Evolutionary conservation across 371 early-diverging fungal species (phyloP), one percentile per base, ranked within the genome.

Genomic region (Haplosporangium sp.): DNA sequence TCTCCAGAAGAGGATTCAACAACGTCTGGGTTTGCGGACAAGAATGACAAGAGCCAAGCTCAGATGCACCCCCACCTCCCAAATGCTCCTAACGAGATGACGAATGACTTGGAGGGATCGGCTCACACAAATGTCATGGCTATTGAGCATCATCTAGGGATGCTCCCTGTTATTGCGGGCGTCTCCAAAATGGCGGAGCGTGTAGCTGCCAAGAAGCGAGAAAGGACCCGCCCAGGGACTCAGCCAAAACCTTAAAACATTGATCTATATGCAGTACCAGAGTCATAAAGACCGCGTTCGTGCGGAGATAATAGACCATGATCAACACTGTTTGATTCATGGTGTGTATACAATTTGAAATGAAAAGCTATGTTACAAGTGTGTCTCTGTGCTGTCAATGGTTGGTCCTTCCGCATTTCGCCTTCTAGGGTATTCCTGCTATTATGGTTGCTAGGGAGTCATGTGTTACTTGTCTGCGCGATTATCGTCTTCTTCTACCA

Each of bases 181-280:
- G 79, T 77, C 20, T 77, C 79, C 0, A 72, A 77, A 65, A 77
- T 77, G 79, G 79, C 79, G 2, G 79, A 77, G 54, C 79, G 79
- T 64, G 79, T 68, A 11, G 72, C 72, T 0, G 72, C 72, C 68
- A 77, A 71, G 79, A 77, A 77, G 69, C 18, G 76, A 7, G 79
- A 77, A 62, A 68, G 68, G 12, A n/a, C 65, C 10, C 72, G 79
- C 21, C 41, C 64, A 21, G 72, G 64, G 14, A 68, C 65, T 14
- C 72, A 61, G 51, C 68, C 64, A 18, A 70, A 52, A 46, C 37
- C 52, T 13, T 67, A 76, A 0, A 67, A 64, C 42, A 60, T 53
- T 13, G 45, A 42, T 29, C 29, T 29, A 29, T 29, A 29, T 4
- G 29, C 29, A 29, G 29, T 29, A 29, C 4, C 29, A 29, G 29